Percentiles rank a stretch among this genome's conserved stretches.
phyloP scores from a whole-genome alignment of 139 green algal genomes.

The Zygnema circumcarinatum region DNA sequence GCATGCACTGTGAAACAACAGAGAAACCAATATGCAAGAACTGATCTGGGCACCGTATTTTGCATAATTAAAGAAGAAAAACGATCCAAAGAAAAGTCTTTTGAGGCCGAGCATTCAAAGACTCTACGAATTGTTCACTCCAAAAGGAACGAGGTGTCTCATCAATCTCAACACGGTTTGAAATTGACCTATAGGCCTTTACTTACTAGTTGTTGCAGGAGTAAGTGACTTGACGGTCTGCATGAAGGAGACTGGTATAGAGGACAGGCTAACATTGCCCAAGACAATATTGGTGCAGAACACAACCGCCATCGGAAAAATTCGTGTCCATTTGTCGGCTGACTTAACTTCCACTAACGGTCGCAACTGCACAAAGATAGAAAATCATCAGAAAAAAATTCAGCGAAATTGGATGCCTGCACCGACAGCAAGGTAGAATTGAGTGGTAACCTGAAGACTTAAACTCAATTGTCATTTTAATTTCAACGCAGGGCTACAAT shows the following conservation, averaged over 20 bases:
- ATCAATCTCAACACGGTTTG: not conserved
- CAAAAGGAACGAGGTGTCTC: not conserved
- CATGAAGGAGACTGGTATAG: constrained; percentile 90
- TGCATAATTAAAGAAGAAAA: not conserved
- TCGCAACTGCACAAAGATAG: constrained; percentile 46
- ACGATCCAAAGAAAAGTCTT: not conserved
- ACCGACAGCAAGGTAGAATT: no score
- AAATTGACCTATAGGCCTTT: not conserved
- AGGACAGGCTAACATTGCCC: constrained; percentile 84
- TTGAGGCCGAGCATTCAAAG: not conserved
- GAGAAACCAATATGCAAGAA: no score
- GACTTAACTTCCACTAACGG: constrained; percentile 56
- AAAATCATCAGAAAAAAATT: no score
- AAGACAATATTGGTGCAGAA: constrained; percentile 91
- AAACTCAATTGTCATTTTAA: no score
- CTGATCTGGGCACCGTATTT: no score
- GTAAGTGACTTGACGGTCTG: constrained; percentile 93
- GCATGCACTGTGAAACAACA: no score
- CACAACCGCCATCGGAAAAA: constrained; percentile 77
- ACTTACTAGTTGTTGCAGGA: constrained; percentile 65
- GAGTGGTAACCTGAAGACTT: no score
- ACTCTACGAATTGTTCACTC: not conserved
- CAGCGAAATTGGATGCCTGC: no score
- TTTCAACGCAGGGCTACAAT: no score
- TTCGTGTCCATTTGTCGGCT: constrained; percentile 32